A percentile compares a stretch with the other conserved stretches of the same genome.
Conservation (phyloP, 257 asterid genomes). For the Lycium barbarum region DNA sequence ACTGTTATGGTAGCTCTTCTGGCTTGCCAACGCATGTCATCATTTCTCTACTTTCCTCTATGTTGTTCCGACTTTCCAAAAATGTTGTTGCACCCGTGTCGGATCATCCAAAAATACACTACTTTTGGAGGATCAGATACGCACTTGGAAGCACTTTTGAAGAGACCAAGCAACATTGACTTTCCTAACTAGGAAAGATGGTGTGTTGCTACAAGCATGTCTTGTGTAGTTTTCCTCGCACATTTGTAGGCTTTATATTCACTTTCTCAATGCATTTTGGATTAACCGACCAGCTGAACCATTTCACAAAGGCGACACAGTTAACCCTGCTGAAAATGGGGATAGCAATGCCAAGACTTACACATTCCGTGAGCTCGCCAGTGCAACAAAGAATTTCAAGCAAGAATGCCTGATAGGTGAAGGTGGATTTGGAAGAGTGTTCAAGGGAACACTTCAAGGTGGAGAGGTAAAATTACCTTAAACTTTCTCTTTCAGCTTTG, state of each 20-base stretch:
- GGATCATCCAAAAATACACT: not conserved
- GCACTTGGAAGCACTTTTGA: not conserved
- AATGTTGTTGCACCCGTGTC: not conserved
- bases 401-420: conserved; percentile 40
- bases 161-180: not conserved
- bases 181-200: not conserved
- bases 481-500: not conserved
- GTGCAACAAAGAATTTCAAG: conserved; percentile 39
- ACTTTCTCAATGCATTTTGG: conserved; percentile 1
- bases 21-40: not conserved
- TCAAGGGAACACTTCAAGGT: conserved; percentile 38
- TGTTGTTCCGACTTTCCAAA: not conserved
- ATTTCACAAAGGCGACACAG: not conserved
- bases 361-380: conserved; percentile 44
- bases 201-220: not conserved
- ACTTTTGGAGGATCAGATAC: not conserved
- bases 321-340: not conserved
- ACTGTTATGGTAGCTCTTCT: not conserved
- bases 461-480: conserved; percentile 38
- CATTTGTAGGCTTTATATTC: conserved; percentile 11
- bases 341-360: conserved; percentile 27
- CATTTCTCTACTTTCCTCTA: not conserved
- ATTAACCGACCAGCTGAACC: conserved; percentile 23
- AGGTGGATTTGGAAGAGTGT: conserved; percentile 39
- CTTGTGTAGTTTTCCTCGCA: not conserved